These are phyloP conservation scores for Saccharomycopsis phalli DNA, from an alignment of 1,139 yeast genomes.

Conservation along the genomic window DNA sequence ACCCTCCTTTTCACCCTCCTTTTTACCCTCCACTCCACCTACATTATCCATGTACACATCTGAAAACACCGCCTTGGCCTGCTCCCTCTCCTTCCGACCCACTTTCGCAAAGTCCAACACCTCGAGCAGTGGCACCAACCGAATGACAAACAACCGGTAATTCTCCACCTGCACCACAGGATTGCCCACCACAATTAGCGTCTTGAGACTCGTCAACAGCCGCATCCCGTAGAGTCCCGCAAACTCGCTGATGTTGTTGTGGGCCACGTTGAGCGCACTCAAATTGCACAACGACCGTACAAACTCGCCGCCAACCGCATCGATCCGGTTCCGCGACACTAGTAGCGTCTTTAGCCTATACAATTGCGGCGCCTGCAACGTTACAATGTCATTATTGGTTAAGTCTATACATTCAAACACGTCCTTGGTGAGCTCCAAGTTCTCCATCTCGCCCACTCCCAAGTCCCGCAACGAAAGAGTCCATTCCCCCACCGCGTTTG, in stretches of 20 bases:
- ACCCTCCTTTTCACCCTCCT: background rate
- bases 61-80: conserved; percentile 40
- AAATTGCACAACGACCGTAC: conserved; percentile 36
- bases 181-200: conserved; percentile 9
- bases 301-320: conserved; percentile 30
- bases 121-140: conserved; percentile 48
- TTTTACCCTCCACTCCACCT: background rate
- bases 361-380: conserved; percentile 41
- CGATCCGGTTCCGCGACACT: conserved; percentile 48
- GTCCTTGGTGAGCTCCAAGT: conserved; percentile 34
- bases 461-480: conserved; percentile 34
- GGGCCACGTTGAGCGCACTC: conserved; percentile 38
- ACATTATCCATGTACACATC: too few relatives aligned
- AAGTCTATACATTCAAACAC: conserved; percentile 49
- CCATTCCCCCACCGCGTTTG: conserved; percentile 37
- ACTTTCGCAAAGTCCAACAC: conserved; percentile 54
- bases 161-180: conserved; percentile 25
- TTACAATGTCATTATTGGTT: conserved; percentile 50
- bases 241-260: conserved; percentile 40
- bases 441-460: conserved; percentile 32
- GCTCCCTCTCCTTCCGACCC: conserved; percentile 39
- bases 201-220: conserved; percentile 7
- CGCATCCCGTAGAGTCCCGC: conserved; percentile 5
- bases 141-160: conserved; percentile 47
- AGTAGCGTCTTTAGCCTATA: conserved; percentile 40